Conservation (phyloP, 169 alveolate genomes). For the Eimeria zaria region DNA sequence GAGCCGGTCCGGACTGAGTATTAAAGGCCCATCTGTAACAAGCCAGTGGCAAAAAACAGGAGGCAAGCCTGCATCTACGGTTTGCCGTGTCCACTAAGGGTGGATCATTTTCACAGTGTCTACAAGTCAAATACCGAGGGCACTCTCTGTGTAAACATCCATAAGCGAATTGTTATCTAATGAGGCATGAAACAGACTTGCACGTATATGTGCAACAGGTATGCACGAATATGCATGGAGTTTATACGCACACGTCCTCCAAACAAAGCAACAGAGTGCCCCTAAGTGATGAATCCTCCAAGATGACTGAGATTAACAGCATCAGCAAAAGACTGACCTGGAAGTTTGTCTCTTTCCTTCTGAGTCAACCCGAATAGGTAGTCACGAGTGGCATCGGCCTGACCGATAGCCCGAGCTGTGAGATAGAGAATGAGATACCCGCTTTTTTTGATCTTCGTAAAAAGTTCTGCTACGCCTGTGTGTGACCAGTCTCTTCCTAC, state of each 20-base stretch:
- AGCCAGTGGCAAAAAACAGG: neutral
- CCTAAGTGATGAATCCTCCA: neutral
- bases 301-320: neutral
- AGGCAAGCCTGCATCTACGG: neutral
- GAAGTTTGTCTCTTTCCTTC: constrained; percentile 92
- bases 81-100: neutral
- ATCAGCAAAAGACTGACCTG: constrained; percentile 82
- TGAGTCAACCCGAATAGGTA: constrained; percentile 95
- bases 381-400: constrained; percentile 97
- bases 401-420: constrained; percentile 99
- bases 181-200: too few relatives aligned
- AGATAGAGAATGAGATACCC: constrained; percentile 98
- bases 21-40: constrained; percentile 97
- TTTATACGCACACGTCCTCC: neutral
- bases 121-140: neutral
- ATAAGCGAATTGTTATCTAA: too few relatives aligned
- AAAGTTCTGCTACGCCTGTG: constrained; percentile 97
- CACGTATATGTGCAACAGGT: too few relatives aligned
- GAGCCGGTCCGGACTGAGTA: constrained; percentile 98
- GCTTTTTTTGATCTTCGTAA: constrained; percentile 93
- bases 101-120: neutral
- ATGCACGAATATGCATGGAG: neutral
- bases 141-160: neutral
- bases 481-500: constrained; percentile 99
- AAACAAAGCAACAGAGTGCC: neutral